Base-by-base conservation (phyloP, 2,329 filamentous ascomycete species). In the Orbilia ellipsospora region DNA sequence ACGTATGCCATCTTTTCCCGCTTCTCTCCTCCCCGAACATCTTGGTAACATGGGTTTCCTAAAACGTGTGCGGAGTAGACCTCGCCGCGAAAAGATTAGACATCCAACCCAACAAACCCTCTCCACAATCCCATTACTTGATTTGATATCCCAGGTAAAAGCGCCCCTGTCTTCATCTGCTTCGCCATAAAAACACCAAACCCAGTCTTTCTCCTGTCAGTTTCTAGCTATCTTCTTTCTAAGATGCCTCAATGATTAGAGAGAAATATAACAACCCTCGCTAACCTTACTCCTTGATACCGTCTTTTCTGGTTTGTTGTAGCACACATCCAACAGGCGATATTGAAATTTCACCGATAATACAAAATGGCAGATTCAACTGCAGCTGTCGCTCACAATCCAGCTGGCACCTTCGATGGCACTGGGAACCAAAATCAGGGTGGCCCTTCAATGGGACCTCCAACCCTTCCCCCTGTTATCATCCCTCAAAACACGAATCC, bases 401-500 rank as follows among this genome's bases (percentile, higher is more conserved):
- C 79, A 85, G 88, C 77, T 88, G 90, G 83, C 88, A 93, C 79
- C 90, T 91, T 62, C 88, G 88, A 77, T 89, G 90, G 78, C 88
- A 90, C 67, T 89, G 91, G 82, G 84, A 60, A 16, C 20, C 72
- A 52, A 45, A 75, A 69, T 51, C 72, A 68, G 36, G 45, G 59
- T 44, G 72, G 72, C 78, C 84, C 88, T 78, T 91, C 95, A 83
- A 94, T 97, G 91, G 91, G 92, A 73, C 94, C 94, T 69, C 93
- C 93, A 77, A 91, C 94, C 79, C 89, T 97, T 77, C 91, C 96
- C 54, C 88, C 90, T 64, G 88, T 91, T 78, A 89, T 90, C 82
- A 98, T 98, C 81, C 94, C 94, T 28, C 93, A 95, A 84, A 98
- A 97, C 85, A 97, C 89, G 81, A 97, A 97, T 81, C 92, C 94